These are phyloP conservation scores for Ceratobasidium sp. DNA, from an alignment of 1,284 basidiomycete species.

Conservation along the genomic window DNA sequence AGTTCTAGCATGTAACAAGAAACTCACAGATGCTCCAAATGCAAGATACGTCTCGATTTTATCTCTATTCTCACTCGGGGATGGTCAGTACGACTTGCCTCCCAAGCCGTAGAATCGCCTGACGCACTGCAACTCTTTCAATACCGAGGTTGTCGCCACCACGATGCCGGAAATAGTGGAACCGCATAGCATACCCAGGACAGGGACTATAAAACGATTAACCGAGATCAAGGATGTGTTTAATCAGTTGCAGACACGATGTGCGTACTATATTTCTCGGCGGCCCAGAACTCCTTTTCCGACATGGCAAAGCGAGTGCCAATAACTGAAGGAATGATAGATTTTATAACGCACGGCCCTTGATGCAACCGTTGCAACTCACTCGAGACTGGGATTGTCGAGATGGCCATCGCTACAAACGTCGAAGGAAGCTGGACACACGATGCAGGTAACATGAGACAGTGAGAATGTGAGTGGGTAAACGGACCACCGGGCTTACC, in stretches of 20 bases:
- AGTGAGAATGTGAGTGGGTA: slow-evolving; percentile 5
- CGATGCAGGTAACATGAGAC: background rate
- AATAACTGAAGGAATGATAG: slow-evolving; percentile 57
- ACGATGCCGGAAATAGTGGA: slow-evolving; percentile 79
- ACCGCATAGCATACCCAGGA: slow-evolving; percentile 89
- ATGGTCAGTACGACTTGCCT: background rate
- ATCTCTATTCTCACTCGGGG: slow-evolving; percentile 76
- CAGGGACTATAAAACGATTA: slow-evolving; percentile 66
- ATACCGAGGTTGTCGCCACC: slow-evolving; percentile 70
- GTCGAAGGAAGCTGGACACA: slow-evolving; percentile 71
- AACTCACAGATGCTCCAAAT: slow-evolving; percentile 69
- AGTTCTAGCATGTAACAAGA: background rate
- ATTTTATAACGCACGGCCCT: background rate
- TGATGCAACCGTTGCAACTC: background rate
- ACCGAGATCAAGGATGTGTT: background rate
- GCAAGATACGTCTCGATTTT: slow-evolving; percentile 86
- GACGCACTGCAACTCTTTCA: slow-evolving; percentile 73
- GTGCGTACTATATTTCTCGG: slow-evolving; percentile 77
- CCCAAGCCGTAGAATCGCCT: background rate
- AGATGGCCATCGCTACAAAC: slow-evolving; percentile 73
- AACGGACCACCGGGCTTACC: slow-evolving; percentile 59
- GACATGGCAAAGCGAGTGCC: slow-evolving; percentile 83
- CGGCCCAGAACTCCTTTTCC: slow-evolving; percentile 80
- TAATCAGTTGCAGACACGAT: slow-evolving; percentile 20
- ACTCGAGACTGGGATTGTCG: slow-evolving; percentile 80